phyloP scores from a whole-genome alignment of 2,329 filamentous ascomycete genomes.

The Fonsecaea monophora region DNA sequence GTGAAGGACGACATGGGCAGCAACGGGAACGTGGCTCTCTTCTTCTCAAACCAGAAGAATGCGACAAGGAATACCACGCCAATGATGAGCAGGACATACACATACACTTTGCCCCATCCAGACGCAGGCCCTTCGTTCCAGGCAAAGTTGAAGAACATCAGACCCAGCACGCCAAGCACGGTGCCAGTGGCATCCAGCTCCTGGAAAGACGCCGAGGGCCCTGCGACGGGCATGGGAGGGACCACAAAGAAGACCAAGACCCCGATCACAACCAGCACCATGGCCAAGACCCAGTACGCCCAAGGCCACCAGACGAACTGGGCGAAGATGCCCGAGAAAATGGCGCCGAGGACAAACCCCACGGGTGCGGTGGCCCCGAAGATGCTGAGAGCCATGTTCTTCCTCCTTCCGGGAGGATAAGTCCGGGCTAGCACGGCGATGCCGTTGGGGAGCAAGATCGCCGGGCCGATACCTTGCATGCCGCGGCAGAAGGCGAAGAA shows the following conservation, averaged over 20 bases:
- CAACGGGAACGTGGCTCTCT: conserved; percentile 49
- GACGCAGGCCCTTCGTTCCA: conserved; percentile 61
- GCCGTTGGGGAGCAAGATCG: conserved; percentile 57
- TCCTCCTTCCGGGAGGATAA: conserved; percentile 54
- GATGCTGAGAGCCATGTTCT: conserved; percentile 58
- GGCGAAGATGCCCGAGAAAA: conserved; percentile 51
- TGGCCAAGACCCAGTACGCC: conserved; percentile 56
- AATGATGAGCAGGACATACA: conserved; percentile 55
- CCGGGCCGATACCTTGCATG: conserved; percentile 58
- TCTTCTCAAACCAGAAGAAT: conserved; percentile 57
- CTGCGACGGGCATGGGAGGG: conserved; percentile 45
- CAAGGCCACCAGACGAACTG: conserved; percentile 59
- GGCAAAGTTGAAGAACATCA: conserved; percentile 64
- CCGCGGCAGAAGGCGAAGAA: conserved; percentile 48
- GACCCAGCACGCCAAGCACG: conserved; percentile 55
- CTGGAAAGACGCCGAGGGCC: conserved; percentile 40
- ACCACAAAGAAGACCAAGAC: conserved; percentile 49
- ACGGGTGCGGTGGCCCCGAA: conserved; percentile 58
- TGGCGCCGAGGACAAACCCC: conserved; percentile 52
- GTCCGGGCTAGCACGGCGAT: conserved; percentile 57
- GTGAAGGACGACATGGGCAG: conserved; percentile 57
- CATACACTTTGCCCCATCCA: conserved; percentile 57
- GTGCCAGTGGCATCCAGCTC: conserved; percentile 53
- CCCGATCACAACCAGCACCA: conserved; percentile 49
- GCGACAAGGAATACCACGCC: conserved; percentile 54